Percentiles rank a stretch among this genome's conserved stretches.
Evolutionary conservation across 257 asterid genomes (phyloP).

Genomic region (Marsdenia floribunda): DNA sequence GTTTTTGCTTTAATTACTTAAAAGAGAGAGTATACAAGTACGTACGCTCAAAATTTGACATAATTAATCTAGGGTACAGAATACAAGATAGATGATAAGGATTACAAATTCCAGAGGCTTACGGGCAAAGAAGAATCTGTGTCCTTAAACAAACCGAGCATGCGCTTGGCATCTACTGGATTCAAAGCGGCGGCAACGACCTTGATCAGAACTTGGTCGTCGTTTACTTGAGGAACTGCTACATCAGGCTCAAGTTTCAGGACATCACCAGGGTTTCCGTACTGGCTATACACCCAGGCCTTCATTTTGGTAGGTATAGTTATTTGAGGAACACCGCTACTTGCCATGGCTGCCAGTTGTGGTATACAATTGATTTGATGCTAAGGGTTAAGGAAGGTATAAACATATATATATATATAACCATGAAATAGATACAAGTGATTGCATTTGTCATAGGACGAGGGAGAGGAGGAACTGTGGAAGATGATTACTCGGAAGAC

Average conservation of each 20-base stretch:
- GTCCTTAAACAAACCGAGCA: conserved; percentile 61
- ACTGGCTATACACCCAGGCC: conserved; percentile 72
- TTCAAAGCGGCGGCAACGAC: conserved; percentile 88
- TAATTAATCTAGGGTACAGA: no score
- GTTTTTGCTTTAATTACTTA: no score
- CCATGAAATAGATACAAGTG: no score
- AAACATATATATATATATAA: no score
- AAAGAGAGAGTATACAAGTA: no score
- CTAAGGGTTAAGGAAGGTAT: no score
- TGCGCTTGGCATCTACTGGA: conserved; percentile 68
- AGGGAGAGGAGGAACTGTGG: no score
- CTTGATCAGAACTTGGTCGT: conserved; percentile 72
- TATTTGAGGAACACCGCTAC: not conserved
- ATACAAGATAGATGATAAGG: no score
- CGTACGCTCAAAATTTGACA: no score
- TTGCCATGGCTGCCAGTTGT: not conserved
- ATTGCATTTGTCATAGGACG: no score
- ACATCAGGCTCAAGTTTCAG: conserved; percentile 53
- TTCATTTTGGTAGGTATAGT: conserved; percentile 58
- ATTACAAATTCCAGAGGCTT: not conserved
- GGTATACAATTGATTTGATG: no score
- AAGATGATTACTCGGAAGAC: no score
- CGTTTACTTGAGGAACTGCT: conserved; percentile 55
- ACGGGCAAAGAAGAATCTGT: conserved; percentile 84
- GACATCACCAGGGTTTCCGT: conserved; percentile 57